phyloP scores from a whole-genome alignment of 2,329 filamentous ascomycete genomes.

The Paraphoma sp. region DNA sequence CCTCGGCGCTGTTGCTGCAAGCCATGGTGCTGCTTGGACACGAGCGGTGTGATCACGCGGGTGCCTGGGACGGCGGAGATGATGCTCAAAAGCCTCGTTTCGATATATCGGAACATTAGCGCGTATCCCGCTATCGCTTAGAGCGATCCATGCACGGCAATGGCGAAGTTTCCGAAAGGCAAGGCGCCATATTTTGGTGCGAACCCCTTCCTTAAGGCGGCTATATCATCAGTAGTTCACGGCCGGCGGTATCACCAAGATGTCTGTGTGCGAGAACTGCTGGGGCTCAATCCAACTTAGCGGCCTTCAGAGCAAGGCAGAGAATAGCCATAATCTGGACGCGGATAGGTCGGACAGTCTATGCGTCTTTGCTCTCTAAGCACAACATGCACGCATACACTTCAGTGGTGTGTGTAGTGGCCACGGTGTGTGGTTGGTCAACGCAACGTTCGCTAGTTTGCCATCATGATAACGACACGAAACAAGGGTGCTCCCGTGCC shows the following conservation, averaged over 20 bases:
- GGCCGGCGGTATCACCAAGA: not conserved
- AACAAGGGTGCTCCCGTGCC: not conserved
- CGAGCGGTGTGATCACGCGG: slow-evolving; percentile 10
- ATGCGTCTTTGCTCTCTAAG: slow-evolving; percentile 4
- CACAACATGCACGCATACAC: slow-evolving; percentile 5
- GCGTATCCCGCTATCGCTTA: slow-evolving; percentile 7
- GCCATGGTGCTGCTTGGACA: slow-evolving; percentile 1
- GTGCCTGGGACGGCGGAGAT: slow-evolving; percentile 11
- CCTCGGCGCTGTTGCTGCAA: slow-evolving; percentile 5
- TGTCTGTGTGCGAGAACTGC: slow-evolving; percentile 7
- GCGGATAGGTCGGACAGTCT: slow-evolving; percentile 9
- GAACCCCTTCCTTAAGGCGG: not conserved
- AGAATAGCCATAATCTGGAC: slow-evolving; percentile 10
- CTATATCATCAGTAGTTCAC: not conserved
- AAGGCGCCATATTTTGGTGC: slow-evolving; percentile 10
- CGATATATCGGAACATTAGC: slow-evolving; percentile 19
- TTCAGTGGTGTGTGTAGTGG: slow-evolving; percentile 10
- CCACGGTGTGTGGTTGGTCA: slow-evolving; percentile 13
- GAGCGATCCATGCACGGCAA: slow-evolving; percentile 1
- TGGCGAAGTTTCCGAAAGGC: slow-evolving; percentile 8
- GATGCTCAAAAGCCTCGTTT: slow-evolving; percentile 15
- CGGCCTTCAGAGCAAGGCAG: slow-evolving; percentile 2
- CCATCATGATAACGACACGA: not conserved
- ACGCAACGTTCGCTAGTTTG: not conserved
- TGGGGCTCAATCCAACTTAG: slow-evolving; percentile 2